Base-by-base conservation (phyloP, 2,329 filamentous ascomycete genomes). In the Phaeosphaeria sp. region DNA sequence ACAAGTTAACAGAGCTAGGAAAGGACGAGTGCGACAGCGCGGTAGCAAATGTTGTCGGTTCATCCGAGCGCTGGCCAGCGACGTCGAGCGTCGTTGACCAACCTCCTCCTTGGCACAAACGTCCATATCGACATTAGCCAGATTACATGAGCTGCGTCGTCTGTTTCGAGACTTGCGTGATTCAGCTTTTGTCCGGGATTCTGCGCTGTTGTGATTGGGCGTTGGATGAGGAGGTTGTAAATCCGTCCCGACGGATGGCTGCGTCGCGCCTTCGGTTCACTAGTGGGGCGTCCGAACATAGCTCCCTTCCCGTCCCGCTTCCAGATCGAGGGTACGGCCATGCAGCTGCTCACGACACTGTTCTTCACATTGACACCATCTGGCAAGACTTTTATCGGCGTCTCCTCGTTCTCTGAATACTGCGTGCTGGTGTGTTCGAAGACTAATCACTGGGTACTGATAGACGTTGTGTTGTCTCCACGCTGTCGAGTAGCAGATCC, bases 51-150 rank as follows among this genome's bases (percentile, higher is more conserved):
- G 44, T 54, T n/a, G 36, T n/a, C 7, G 36, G 13, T 27, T 27
- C 25, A 27, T 27, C 25, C 25, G 25, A 27, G 25, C 17, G 36
- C 18, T 6, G 25, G 13, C 13, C n/a, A 23, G 50, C 43, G 48
- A 49, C 46, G 25, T 27, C 25, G 25, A 27, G 25, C 25, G 50
- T 53, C 48, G 53, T 36, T 39, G 46, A 65, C 67, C 72, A 72
- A 63, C 68, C 72, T 69, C 70, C 63, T 63, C 60, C 69, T 75
- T 73, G 72, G 69, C 67, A 56, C 22, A 51, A 36, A 51, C 39
- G 55, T 60, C 71, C 71, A 66, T 65, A 62, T 69, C 58, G 67
- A 72, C 55, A 72, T 75, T 75, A 74, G 71, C 64, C 70, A 72
- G 66, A 74, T 75, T 72, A 64, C 60, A 50, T 65, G 66, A 69